Base-by-base conservation (phyloP, 192 early-diverging fungal genomes). In the Paraglomus occultum region DNA sequence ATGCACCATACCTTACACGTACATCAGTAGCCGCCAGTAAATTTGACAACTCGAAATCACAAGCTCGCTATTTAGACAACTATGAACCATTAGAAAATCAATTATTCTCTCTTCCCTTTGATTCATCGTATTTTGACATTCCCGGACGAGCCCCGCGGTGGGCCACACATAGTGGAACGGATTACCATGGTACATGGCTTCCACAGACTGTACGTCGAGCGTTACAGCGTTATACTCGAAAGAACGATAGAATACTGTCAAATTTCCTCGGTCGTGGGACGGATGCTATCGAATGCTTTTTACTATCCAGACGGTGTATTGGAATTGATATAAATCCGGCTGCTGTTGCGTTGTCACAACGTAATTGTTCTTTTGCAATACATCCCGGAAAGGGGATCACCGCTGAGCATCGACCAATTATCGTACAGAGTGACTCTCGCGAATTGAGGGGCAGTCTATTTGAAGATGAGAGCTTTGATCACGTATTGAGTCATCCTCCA, bases 151-250 rank as follows among this genome's bases (percentile, higher is more conserved):
- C 95, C 0, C 94, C 95, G 20, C 82, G 94, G 55, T 97, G 79
- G 91, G 91, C 86, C 3, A 87, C 91, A n/a, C 92, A 94, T 78
- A 92, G 90, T 23, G 94, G 93, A n/a, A 87, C 89, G 11, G 94
- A 95, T 73, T 96, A 96, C 67, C 94, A 94, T 70, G 94, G 93
- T 51, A 94, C 94, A 5, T 96, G 95, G 95, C 82, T 96, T 17
- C 95, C 95, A 22, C 95, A 96, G 71, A 89, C 93, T 15, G 91
- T 93, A 17, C 80, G 94, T 64, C 86, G 90, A 38, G 88, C 89
- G 4, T 72, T 96, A 9, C 79, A 89, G 51, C 82, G 90, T 40
- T 94, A 90, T 71, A 95, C 95, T 1, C 67, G 58, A 8, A 86
- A 86, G 22, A 88, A 91, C 42, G 92, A 93, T 22, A 86, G 84